Evolutionary conservation across 257 asterid species (phyloP), one percentile per base, ranked within the genome.

Genomic region (Forsythia viridissima): DNA sequence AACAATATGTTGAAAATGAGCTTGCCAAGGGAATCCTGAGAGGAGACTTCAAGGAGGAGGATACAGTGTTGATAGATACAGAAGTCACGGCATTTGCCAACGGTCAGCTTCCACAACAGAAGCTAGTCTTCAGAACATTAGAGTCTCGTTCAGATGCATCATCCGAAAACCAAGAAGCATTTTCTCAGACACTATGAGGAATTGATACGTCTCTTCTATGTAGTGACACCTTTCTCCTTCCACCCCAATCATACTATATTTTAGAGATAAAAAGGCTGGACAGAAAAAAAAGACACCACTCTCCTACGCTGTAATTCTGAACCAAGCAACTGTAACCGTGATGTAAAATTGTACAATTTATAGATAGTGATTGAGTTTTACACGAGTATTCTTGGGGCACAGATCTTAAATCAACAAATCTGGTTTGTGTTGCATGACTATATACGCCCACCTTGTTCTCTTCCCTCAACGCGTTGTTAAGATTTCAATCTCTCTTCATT

Each of bases 1-100:
- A 95, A 79, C 97, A 93, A 41, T 77, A 91, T 38, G 86, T 95
- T 0, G 99, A 95, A 78, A 95, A 93, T 52, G 97, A 92, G 90
- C 88, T 95, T 5, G 99, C 99, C 68, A 95, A 88, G 86, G 97
- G 97, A 30, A 95, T 95, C 39, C 80, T 95, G 84, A 89, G 97
- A 78, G 97, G 98, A 71, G 99, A 95, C 0, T 90, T 88, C 72
- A 92, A 88, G 82, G 99, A 95, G 5, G 97, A 93, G 76, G 97
- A 93, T 65, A 81, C 83, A 16, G 51, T 95, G n/a, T 34, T 80
- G 7, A 65, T 94, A 37, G 97, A 92, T 82, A 89, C 98, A 0
- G 98, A 91, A 80, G 91, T 93, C 42, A 75, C 89, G 0, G 96
- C 97, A 48, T 91, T 94, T 73, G 73, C 88, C 57, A 91, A 92